These are phyloP conservation scores for Boletus semigastroideus DNA, from an alignment of 1,284 basidiomycete genomes.

Conservation along the genomic window DNA sequence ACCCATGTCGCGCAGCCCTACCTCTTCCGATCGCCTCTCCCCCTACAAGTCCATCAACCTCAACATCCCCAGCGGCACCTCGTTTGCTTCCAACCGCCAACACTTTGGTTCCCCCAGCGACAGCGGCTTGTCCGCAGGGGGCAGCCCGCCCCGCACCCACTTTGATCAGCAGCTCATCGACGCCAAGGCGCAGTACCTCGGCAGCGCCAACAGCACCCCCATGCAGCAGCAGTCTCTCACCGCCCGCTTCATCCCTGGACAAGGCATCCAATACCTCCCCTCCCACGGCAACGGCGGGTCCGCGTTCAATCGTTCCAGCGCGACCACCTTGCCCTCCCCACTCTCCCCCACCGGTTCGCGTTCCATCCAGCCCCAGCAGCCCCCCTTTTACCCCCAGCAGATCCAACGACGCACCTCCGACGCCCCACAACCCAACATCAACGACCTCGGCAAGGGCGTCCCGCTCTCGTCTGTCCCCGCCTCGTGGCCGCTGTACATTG, in stretches of 20 bases:
- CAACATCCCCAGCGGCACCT: constrained; percentile 46
- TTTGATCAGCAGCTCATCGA: constrained; percentile 45
- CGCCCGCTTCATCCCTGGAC: constrained; percentile 61
- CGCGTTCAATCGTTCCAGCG: constrained; percentile 36
- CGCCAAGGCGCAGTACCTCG: constrained; percentile 36
- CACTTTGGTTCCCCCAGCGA: constrained; percentile 61
- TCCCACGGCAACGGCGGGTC: constrained; percentile 33
- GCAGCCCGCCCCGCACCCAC: constrained; percentile 39
- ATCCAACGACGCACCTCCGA: constrained; percentile 55
- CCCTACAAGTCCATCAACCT: constrained; percentile 60
- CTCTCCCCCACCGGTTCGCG: constrained; percentile 46
- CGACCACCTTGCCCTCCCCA: constrained; percentile 37
- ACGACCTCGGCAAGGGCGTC: constrained; percentile 87
- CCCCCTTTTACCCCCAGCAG: constrained; percentile 32
- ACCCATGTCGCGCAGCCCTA: constrained; percentile 62
- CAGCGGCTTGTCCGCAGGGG: constrained; percentile 42
- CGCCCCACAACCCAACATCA: constrained; percentile 38
- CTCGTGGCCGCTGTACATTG: constrained; percentile 90
- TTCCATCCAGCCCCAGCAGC: constrained; percentile 42
- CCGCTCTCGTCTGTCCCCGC: constrained; percentile 81
- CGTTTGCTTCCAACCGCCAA: constrained; percentile 43
- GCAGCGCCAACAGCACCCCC: constrained; percentile 24
- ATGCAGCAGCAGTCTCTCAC: constrained; percentile 39
- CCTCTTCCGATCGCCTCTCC: constrained; percentile 52
- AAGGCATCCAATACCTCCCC: constrained; percentile 62